Base-by-base conservation (phyloP, 2,329 filamentous ascomycete species). In the Chalaropsis thielavioides region DNA sequence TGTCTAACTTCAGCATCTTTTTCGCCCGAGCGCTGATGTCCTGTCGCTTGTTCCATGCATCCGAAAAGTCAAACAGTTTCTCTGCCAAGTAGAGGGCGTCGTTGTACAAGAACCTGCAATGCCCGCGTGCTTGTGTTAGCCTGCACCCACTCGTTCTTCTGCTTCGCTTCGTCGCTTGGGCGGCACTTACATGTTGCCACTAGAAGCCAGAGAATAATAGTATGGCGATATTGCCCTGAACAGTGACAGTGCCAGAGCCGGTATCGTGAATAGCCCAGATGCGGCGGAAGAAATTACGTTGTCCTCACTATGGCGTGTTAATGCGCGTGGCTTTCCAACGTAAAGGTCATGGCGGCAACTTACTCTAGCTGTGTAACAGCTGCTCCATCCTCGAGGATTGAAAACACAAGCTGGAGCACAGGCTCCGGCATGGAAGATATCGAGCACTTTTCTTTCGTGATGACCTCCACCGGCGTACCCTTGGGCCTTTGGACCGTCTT, bases 371-470 rank as follows among this genome's bases (percentile, higher is more conserved):
- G 71, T 27, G 83, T 83, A 59, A 92, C 75, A 0, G 77, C 79
- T 10, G 82, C 81, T 1, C 79, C 84, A 68, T 88, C 85, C 67
- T 86, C 81, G 68, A 82, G 73, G 35, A 86, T 80, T 13, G 77
- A 71, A 24, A 79, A 76, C 63, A 92, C 83, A 35, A 89, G 79
- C 19, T 83, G 79, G 22, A 92, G 78, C 13, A 97, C 84, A 3
- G 86, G 83, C 67, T 90, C 86, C 0, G 94, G 92, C 73, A 96
- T 87, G 1, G 88, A 88, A 0, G 92, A 96, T 62, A 96, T 88
- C 66, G 86, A 89, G 73, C 96, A 99, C 1, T 82, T 88, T 75
- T 99, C 94, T 68, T 81, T 88, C 56, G 97, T 76, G 0, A 89
- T 88, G 67, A 97, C 76, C 72, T 94, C 88, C 64, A 84, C 79